Base-by-base conservation (phyloP, 176 grass and related monocot species). In the Carex cristatella region DNA sequence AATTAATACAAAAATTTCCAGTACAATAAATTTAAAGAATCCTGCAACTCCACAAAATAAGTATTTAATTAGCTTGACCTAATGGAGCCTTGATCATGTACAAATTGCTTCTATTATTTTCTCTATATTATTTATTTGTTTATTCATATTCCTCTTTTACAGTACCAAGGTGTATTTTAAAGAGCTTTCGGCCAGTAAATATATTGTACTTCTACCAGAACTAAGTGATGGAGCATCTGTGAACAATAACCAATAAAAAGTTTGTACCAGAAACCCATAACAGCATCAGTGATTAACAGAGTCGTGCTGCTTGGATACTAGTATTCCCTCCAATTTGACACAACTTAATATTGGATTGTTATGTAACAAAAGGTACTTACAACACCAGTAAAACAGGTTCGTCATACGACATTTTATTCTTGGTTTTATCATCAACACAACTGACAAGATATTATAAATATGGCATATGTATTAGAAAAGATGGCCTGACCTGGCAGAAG, bases 401-500 rank as follows among this genome's bases (percentile, higher is more conserved):
- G 33, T 15, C 28, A 58, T 58, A 77, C 23, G 6, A 51, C 30
- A 57, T 57, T 15, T 57, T 35, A 79, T 35, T 51, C 53, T 58
- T 56, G 9, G 53, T 1, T 57, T 57, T 16, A 37, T 53, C 53
- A 79, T 35, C 28, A 79, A 79, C 3, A 58, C 31, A 16, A 79
- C 74, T 79, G 6, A 79, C 58, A 75, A 75, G 8, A 75, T 75
- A 11, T 30, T 13, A 53, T 30, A 53, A 54, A 28, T 75, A 49
- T 40, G 3, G 61, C 60, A 65, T 37, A 48, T 82, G 55, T 59
- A 83, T 63, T 80, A 30, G 71, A 2, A 86, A 68, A 71, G 49
- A 31, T 33, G 80, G 58, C 60, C 79, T 96, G 79, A 99, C 97
- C 97, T 99, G 72, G 97, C 88, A 56, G 90, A 92, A 35, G 97